Base-by-base conservation (phyloP, 164 flowering plant species). In the Stephania japonica region DNA sequence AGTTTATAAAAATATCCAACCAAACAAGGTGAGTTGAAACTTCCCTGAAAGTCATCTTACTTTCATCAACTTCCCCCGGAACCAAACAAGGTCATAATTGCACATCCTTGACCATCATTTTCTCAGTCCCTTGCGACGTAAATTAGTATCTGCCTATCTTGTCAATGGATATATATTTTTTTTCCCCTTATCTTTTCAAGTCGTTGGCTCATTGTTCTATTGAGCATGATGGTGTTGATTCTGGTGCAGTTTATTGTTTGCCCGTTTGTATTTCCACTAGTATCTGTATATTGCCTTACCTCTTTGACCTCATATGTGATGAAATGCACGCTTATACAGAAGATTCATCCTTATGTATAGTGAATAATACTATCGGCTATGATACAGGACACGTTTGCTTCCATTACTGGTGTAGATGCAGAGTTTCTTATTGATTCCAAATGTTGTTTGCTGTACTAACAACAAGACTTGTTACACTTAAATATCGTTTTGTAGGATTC, bases 401-500 rank as follows among this genome's bases (percentile, higher is more conserved):
- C 0, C 63, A 56, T 56, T 6, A 56, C n/a, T 56, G 18, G 3
- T 18, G 63, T 56, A 7, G n/a, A 56, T 16, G 63, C 23, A 56
- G 63, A 56, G 13, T 19, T 6, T 67, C 13, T 21, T 67, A 44
- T 32, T 19, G 9, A 32, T 67, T 32, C 47, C 21, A 0, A 18
- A 53, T 25, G 6, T 47, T 67, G 41, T 16, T 69, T 41, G 25
- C 19, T 69, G 11, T 26, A 47, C 7, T 26, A 24, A 14, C 13
- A 10, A 21, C 27, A 23, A 44, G 26, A 44, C 56, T 0, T 42
- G 44, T 38, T 74, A 43, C 27, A 13, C 38, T 44, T 65, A 42
- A 23, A 73, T 65, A 59, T 47, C 72, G 42, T 38, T 75, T 75
- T 87, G 50, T 81, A 95, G 99, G 98, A 89, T 69, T 85, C 97